Evolutionary conservation across 257 asterid genomes (phyloP).

Genomic region (Craterostigma plantagineum): DNA sequence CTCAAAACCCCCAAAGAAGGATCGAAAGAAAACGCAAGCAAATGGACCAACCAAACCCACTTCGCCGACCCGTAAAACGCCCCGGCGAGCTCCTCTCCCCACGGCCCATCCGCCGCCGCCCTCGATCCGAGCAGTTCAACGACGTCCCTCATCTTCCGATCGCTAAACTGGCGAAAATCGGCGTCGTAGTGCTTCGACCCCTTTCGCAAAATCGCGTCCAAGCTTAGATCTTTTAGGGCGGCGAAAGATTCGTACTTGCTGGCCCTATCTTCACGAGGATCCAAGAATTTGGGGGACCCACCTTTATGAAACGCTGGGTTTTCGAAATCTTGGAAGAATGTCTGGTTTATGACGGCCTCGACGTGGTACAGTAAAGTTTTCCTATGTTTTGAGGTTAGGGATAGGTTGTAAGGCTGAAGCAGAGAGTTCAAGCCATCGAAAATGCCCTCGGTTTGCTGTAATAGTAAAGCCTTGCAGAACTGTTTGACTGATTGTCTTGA

Average conservation of each 20-base stretch:
- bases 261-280: conserved; percentile 40
- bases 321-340: conserved; percentile 49
- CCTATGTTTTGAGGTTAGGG: conserved; percentile 32
- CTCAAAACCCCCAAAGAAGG: conserved; percentile 33
- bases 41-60: conserved; percentile 65
- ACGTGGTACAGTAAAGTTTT: conserved; percentile 30
- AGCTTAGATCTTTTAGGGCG: conserved; percentile 41
- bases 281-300: conserved; percentile 39
- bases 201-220: conserved; percentile 53
- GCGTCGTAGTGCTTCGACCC: too few relatives aligned
- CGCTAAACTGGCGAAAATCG: conserved; percentile 58
- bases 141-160: conserved; percentile 48
- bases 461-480: conserved; percentile 51
- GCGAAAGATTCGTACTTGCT: conserved; percentile 32
- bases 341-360: conserved; percentile 50
- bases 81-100: conserved; percentile 67
- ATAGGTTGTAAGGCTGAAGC: conserved; percentile 39
- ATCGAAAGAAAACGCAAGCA: conserved; percentile 50
- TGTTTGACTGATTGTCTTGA: conserved; percentile 51
- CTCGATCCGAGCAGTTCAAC: conserved; percentile 35
- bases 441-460: conserved; percentile 33
- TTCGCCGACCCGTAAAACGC: conserved; percentile 53
- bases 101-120: conserved; percentile 25
- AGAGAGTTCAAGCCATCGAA: conserved; percentile 29
- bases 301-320: conserved; percentile 42